Base-by-base conservation (phyloP, 139 green algal species). In the Chara braunii region DNA sequence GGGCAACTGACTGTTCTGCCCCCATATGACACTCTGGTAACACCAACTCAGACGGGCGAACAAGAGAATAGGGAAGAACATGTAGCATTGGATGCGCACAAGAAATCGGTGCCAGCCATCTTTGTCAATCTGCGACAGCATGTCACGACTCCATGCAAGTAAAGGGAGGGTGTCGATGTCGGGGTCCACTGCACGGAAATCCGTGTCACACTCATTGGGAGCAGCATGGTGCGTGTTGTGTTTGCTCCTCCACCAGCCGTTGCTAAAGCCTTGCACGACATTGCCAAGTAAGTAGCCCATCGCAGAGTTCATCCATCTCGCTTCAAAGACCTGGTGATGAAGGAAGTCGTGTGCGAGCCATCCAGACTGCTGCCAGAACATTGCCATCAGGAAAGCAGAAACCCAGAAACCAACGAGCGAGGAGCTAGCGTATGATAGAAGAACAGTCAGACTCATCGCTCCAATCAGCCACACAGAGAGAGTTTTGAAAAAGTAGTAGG, bases 141-240 rank as follows among this genome's bases (percentile, higher is more conserved):
- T 77, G 42, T 79, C 67, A n/a, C 48, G 32, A 40, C 61, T 78
- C 84, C 84, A 90, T 4, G 85, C 85, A 40, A 90, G 58, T 3
- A 89, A 69, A 12, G 85, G 85, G 36, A 90, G 66, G 0, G 85
- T 90, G 69, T 90, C 85, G 52, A 90, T 89, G 69, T 90, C 85
- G 26, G 85, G 85, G 61, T 90, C 85, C 14, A 88, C 56, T 2
- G 84, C 23, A 12, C 65, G 37, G 60, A 53, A 58, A 42, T 74
- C 66, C 9, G 70, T 34, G 24, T 75, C 73, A 23, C 86, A 73
- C 56, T 85, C 80, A 51, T 90, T 89, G 50, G 81, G 75, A 1
- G 68, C 78, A 4, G 83, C 83, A 45, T 90, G 85, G 57, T 90
- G 85, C 24, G 65, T 76, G 72, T 88, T 87, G 81, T 90, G 85